Evolutionary conservation across 2,329 filamentous ascomycete species (phyloP).

Genomic region (Magnaporthiopsis rhizophila): DNA sequence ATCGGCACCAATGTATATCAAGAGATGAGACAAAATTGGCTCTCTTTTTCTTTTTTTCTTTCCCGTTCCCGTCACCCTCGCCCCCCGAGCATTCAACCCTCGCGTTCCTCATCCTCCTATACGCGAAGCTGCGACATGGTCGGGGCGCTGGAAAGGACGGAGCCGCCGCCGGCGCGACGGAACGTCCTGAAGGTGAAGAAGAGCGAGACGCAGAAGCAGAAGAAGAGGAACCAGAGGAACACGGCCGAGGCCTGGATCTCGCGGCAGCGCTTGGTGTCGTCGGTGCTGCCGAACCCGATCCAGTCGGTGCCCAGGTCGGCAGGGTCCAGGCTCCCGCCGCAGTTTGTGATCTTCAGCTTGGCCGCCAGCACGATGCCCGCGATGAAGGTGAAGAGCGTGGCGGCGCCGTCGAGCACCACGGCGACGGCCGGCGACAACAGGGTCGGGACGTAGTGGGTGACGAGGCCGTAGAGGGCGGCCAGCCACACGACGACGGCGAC

Average conservation of each 20-base stretch:
- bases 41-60: too few relatives aligned
- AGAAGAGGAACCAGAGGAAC: constrained; percentile 75
- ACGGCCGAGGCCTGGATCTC: constrained; percentile 66
- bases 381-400: constrained; percentile 63
- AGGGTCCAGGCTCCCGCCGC: constrained; percentile 39
- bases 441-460: constrained; percentile 43
- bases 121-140: constrained; percentile 51
- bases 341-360: constrained; percentile 61
- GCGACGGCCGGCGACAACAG: constrained; percentile 38
- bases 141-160: constrained; percentile 34
- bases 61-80: too few relatives aligned
- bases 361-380: constrained; percentile 62
- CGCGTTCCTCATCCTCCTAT: constrained; percentile 4
- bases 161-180: constrained; percentile 37
- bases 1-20: too few relatives aligned
- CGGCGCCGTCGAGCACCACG: constrained; percentile 48
- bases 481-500: constrained; percentile 59
- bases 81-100: background rate
- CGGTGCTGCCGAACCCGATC: constrained; percentile 54
- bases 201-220: constrained; percentile 47
- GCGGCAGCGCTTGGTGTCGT: constrained; percentile 59
- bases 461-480: constrained; percentile 54
- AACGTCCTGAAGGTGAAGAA: constrained; percentile 47
- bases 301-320: constrained; percentile 32
- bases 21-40: too few relatives aligned